Percentiles rank a stretch among this genome's conserved stretches.
Evolutionary conservation across 164 flowering plant species (phyloP).

Genomic region (Taxillus chinensis): DNA sequence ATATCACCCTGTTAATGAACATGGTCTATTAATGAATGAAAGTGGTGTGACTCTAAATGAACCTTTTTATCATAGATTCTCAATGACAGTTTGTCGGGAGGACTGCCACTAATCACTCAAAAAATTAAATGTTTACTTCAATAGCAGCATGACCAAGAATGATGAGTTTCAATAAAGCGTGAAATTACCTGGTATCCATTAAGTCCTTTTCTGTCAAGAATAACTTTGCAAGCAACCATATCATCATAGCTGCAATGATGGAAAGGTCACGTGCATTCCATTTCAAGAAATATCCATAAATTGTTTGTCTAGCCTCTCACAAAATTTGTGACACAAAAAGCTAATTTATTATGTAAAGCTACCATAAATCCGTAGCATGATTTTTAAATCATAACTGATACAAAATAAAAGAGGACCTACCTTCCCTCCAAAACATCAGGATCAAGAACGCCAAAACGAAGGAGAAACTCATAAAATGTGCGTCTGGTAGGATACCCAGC

Average conservation of each 20-base stretch:
- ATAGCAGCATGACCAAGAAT: not conserved
- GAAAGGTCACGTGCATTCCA: constrained; percentile 3
- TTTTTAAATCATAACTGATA: not conserved
- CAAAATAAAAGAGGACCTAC: constrained; percentile 30
- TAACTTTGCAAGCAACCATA: constrained; percentile 80
- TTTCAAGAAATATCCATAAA: not conserved
- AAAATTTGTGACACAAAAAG: not conserved
- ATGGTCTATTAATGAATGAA: no score
- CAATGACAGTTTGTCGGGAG: no score
- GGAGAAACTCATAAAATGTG: constrained; percentile 91
- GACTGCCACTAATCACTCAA: no score
- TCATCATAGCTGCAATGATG: constrained; percentile 64
- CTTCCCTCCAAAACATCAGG: constrained; percentile 92
- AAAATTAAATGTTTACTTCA: not conserved
- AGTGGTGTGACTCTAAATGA: no score
- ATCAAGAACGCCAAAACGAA: constrained; percentile 90
- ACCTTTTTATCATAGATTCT: no score
- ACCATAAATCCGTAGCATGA: not conserved
- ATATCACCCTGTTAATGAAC: no score
- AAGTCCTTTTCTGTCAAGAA: constrained; percentile 76
- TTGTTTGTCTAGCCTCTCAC: not conserved
- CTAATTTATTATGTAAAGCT: not conserved
- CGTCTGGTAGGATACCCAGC: constrained; percentile 98
- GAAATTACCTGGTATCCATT: constrained; percentile 71
- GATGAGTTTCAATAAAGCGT: not conserved